Evolutionary conservation across 805 yeast species (phyloP).

Genomic region (Hanseniaspora hatyaiensis): DNA sequence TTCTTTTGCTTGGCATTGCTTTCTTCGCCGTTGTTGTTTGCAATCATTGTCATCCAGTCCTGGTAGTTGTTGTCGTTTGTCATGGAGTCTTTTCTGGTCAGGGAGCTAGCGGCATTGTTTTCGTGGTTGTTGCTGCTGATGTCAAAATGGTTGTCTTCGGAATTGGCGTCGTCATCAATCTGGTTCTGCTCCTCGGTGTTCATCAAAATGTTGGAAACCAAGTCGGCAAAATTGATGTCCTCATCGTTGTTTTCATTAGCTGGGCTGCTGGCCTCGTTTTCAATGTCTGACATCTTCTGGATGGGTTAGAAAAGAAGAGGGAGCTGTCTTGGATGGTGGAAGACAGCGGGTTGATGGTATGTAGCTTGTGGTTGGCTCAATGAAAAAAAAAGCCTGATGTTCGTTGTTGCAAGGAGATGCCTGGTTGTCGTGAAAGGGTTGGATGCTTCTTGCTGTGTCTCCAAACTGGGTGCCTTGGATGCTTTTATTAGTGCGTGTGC

Average conservation of each 20-base stretch:
- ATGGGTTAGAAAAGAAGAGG: too few relatives aligned
- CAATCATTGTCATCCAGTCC: not conserved
- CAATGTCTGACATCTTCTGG: conserved; percentile 18
- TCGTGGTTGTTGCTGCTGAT: not conserved
- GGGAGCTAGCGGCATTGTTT: not conserved
- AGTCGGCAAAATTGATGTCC: conserved; percentile 25
- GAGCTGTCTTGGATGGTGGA: too few relatives aligned
- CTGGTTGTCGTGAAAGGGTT: too few relatives aligned
- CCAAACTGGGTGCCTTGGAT: too few relatives aligned
- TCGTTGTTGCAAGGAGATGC: too few relatives aligned
- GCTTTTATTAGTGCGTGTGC: too few relatives aligned
- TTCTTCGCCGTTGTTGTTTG: not conserved
- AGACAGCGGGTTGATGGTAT: too few relatives aligned
- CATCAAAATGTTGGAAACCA: conserved; percentile 22
- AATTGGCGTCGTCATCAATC: not conserved
- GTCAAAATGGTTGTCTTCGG: not conserved
- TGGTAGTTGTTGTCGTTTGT: conserved; percentile 2
- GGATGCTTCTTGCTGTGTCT: too few relatives aligned
- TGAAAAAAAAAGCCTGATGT: too few relatives aligned
- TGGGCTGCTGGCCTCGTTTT: too few relatives aligned
- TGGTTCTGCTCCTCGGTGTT: conserved; percentile 14
- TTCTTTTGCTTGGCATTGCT: conserved; percentile 1
- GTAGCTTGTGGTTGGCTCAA: too few relatives aligned
- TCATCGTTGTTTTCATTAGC: conserved; percentile 17
- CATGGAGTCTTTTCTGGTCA: conserved; percentile 1